phyloP scores from a whole-genome alignment of 1,139 yeast genomes.

The Yamadazyma buinensis region DNA sequence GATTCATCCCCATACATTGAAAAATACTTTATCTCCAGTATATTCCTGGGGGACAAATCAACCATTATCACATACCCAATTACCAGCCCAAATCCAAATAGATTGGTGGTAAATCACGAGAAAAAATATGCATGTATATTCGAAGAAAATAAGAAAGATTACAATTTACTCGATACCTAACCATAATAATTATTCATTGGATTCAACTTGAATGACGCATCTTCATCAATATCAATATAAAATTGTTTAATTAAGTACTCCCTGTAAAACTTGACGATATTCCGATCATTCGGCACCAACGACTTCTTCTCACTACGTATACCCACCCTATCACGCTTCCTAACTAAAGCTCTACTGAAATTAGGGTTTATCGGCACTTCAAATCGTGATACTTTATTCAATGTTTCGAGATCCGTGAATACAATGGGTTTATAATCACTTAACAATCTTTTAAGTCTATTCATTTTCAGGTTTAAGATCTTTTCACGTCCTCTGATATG shows the following conservation, averaged over 20 bases:
- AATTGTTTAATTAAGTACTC: constrained; percentile 33
- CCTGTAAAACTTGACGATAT: constrained; percentile 26
- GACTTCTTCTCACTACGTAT: constrained; percentile 23
- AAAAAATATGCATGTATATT: constrained; percentile 33
- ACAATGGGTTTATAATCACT: constrained; percentile 21
- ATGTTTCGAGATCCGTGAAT: constrained; percentile 8
- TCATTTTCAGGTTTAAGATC: constrained; percentile 22
- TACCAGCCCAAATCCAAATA: constrained; percentile 6
- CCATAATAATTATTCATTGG: neutral
- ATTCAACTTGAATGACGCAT: constrained; percentile 1
- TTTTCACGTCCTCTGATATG: constrained; percentile 26
- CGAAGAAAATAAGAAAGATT: constrained; percentile 35
- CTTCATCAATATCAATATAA: constrained; percentile 20
- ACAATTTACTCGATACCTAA: constrained; percentile 25
- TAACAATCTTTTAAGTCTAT: constrained; percentile 19
- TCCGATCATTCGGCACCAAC: constrained; percentile 30
- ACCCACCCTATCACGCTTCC: constrained; percentile 14
- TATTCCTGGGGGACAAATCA: neutral
- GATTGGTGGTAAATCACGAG: constrained; percentile 9
- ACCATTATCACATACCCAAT: constrained; percentile 1
- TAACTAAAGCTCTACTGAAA: constrained; percentile 26
- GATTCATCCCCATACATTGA: too few relatives aligned
- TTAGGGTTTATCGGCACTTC: constrained; percentile 23
- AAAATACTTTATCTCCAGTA: constrained; percentile 1
- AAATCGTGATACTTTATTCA: constrained; percentile 17